Evolutionary conservation across 2,329 filamentous ascomycete genomes (phyloP).

Genomic region (Pseudogymnoascus sp.): DNA sequence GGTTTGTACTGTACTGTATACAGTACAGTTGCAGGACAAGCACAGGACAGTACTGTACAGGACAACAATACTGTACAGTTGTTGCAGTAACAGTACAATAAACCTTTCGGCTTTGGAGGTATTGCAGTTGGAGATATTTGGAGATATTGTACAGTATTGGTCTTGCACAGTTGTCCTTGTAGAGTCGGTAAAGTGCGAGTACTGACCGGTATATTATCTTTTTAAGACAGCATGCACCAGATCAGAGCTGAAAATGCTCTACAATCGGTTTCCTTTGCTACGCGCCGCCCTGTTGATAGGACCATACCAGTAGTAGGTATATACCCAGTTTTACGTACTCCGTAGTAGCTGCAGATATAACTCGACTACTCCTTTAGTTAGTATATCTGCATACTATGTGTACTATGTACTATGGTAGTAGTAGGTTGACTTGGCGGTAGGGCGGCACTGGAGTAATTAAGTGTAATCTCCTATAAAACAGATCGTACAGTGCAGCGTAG

Average conservation of each 20-base stretch:
- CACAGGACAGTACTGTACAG: neutral
- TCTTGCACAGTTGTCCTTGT: neutral
- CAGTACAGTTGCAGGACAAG: neutral
- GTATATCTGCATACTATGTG: too few relatives aligned
- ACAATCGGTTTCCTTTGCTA: neutral
- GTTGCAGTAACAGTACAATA: neutral
- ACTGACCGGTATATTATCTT: neutral
- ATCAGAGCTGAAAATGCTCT: neutral
- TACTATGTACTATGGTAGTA: neutral
- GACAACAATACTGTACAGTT: too few relatives aligned
- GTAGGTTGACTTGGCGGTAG: neutral
- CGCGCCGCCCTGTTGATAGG: neutral
- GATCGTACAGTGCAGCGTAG: neutral
- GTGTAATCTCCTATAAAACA: neutral
- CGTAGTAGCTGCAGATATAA: neutral
- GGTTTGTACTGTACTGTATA: neutral
- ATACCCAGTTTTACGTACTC: neutral
- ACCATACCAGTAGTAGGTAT: neutral
- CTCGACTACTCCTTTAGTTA: too few relatives aligned
- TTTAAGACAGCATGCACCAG: neutral
- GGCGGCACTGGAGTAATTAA: neutral
- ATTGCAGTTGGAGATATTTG: neutral
- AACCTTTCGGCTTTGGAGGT: neutral
- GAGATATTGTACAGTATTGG: too few relatives aligned
- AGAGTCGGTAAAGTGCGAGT: neutral